Conservation (phyloP, 768 basidiomycete species). For the Chalciporus piperatus region DNA sequence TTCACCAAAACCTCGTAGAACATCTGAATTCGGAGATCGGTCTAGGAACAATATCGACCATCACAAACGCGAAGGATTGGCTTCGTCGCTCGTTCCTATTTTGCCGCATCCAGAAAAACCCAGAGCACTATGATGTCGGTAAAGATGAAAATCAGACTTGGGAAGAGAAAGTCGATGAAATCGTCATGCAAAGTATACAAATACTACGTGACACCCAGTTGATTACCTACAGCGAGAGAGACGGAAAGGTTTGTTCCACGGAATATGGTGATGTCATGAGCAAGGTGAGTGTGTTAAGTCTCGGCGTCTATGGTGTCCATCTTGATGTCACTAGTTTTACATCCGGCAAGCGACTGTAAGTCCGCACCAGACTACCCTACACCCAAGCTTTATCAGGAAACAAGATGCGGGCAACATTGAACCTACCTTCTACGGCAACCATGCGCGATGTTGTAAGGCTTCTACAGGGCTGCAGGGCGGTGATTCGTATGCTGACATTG, state of each 20-base stretch:
- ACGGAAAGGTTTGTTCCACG: constrained; percentile 54
- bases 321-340: constrained; percentile 55
- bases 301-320: not conserved
- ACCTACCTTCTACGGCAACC: constrained; percentile 50
- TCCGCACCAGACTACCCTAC: not conserved
- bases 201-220: constrained; percentile 61
- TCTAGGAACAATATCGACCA: constrained; percentile 72
- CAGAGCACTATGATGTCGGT: constrained; percentile 65
- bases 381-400: not conserved
- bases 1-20: constrained; percentile 81
- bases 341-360: constrained; percentile 66
- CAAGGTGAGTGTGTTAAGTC: constrained; percentile 51
- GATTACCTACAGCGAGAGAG: constrained; percentile 43
- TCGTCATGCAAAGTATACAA: constrained; percentile 65
- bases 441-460: constrained; percentile 64
- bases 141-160: constrained; percentile 58
- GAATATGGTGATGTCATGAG: constrained; percentile 86
- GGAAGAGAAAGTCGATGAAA: constrained; percentile 67
- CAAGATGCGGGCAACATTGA: constrained; percentile 68
- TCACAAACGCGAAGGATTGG: constrained; percentile 78
- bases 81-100: constrained; percentile 82
- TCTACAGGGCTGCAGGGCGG: not conserved
- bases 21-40: constrained; percentile 95
- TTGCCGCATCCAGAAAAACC: constrained; percentile 83
- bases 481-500: constrained; percentile 3